Evolutionary conservation across 2,329 filamentous ascomycete genomes (phyloP).

Genomic region (Sporothrix inflata): DNA sequence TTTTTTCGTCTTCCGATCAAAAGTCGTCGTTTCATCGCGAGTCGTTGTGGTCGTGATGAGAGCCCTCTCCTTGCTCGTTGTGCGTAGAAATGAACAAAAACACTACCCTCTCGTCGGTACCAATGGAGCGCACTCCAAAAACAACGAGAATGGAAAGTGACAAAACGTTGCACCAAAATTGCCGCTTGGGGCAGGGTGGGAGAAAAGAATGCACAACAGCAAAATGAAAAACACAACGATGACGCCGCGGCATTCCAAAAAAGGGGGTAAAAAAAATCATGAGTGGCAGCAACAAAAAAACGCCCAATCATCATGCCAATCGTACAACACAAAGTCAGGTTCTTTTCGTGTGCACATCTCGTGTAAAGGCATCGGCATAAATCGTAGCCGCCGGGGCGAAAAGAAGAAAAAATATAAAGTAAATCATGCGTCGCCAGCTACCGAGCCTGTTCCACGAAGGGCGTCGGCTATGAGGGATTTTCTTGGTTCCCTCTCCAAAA

Average conservation of each 20-base stretch:
- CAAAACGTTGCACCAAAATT: neutral
- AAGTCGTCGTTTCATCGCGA: neutral
- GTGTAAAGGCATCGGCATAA: neutral
- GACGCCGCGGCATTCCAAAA: slow-evolving; percentile 7
- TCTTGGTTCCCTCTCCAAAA: slow-evolving; percentile 3
- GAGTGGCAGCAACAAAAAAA: neutral
- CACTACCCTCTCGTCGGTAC: neutral
- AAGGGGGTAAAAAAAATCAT: neutral
- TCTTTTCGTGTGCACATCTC: neutral
- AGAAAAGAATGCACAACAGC: slow-evolving; percentile 3
- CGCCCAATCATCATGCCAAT: neutral
- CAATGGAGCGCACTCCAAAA: neutral
- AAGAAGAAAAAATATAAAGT: neutral
- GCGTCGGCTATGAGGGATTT: neutral
- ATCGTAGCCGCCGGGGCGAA: slow-evolving; percentile 18
- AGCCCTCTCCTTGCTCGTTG: neutral
- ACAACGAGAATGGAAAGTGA: neutral
- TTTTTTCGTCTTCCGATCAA: neutral
- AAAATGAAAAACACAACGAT: neutral
- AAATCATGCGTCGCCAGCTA: neutral
- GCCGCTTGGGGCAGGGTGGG: neutral
- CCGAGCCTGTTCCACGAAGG: neutral
- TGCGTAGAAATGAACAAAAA: slow-evolving; percentile 3
- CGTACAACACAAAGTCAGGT: neutral
- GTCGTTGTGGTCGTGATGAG: neutral